Evolutionary conservation across 441 rosid genomes (phyloP), one percentile per base, ranked within the genome.

Genomic region (Syzygium malaccense): DNA sequence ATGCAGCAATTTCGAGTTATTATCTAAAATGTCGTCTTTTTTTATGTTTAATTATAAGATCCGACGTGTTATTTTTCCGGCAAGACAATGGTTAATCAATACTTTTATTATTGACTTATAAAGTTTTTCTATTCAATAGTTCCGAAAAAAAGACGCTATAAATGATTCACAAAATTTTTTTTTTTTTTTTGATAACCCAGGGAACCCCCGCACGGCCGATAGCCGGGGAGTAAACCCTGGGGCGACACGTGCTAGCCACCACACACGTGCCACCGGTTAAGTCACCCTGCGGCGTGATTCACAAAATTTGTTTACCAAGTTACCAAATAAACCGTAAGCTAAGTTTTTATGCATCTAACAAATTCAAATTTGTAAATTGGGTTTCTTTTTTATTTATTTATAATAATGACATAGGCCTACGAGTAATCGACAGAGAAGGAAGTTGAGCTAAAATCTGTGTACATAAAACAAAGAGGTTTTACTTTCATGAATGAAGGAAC

Each of bases 1-100:
- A 8, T 2, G 13, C 75, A 17, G 8, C 23, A 8, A 64, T 64
- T 30, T 64, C 1, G 0, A 64, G 41, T 7, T 0, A 0, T 17
- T 64, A 4, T 18, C 12, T 3, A 64, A 0, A 64, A 7, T 45
- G 48, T 45, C 48, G 7, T 45, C 45, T 7, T 41, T 45, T 45
- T 7, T 45, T 45, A 1, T 45, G 48, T 45, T 45, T 45, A 45
- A 45, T 45, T 45, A 45, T 45, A 30, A 64, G 8, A 8, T 4
- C 0, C 6, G 0, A 64, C 0, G 0, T 64, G 18, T 64, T 20
- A 7, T 30, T 7, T 45, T 45, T 7, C 48, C 48, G 2, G 2
- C 48, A 7, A 45, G 48, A 7, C 2, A 45, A 45, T 32, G 23
- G 14, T 30, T 18, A 32, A 66, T 33, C 4, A 14, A 33, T 9